phyloP scores from a whole-genome alignment of 768 basidiomycete species.

The Floccularia luteovirens region DNA sequence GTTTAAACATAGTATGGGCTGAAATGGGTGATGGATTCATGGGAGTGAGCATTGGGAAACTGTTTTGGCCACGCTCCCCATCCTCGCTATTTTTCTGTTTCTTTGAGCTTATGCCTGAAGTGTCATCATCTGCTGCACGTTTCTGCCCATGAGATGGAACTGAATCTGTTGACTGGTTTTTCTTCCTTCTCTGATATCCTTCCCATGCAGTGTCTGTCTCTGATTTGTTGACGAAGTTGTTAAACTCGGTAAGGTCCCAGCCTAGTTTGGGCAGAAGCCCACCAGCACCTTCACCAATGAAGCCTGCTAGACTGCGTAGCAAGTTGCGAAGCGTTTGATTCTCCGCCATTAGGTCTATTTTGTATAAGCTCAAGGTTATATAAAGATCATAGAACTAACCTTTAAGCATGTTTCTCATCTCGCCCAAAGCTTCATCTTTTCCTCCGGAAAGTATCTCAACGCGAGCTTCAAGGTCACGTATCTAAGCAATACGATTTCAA shows the following conservation, averaged over 20 bases:
- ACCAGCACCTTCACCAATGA: constrained; percentile 84
- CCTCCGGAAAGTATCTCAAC: constrained; percentile 93
- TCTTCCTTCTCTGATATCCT: constrained; percentile 72
- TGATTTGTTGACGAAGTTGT: constrained; percentile 72
- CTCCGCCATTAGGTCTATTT: constrained; percentile 77
- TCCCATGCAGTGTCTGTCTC: constrained; percentile 95
- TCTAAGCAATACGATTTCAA: constrained; percentile 35
- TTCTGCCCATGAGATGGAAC: constrained; percentile 30
- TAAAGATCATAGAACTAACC: constrained; percentile 28
- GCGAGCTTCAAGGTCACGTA: constrained; percentile 90
- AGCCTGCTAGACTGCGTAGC: constrained; percentile 65
- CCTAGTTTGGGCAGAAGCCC: constrained; percentile 73
- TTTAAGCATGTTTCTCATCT: constrained; percentile 77
- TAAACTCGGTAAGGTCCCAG: constrained; percentile 72
- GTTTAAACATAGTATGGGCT: constrained; percentile 38
- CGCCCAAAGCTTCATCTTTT: constrained; percentile 80
- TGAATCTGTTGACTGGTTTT: constrained; percentile 17
- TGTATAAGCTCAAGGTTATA: constrained; percentile 5
- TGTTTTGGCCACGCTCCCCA: constrained; percentile 30
- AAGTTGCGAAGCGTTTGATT: constrained; percentile 80
- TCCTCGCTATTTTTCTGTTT: constrained; percentile 38
- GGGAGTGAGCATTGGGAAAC: constrained; percentile 52
- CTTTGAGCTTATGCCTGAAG: constrained; percentile 34
- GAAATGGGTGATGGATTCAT: constrained; percentile 30
- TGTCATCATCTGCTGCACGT: constrained; percentile 46